phyloP scores from a whole-genome alignment of 495 filamentous ascomycete genomes.

The Aspergillus panamensis region DNA sequence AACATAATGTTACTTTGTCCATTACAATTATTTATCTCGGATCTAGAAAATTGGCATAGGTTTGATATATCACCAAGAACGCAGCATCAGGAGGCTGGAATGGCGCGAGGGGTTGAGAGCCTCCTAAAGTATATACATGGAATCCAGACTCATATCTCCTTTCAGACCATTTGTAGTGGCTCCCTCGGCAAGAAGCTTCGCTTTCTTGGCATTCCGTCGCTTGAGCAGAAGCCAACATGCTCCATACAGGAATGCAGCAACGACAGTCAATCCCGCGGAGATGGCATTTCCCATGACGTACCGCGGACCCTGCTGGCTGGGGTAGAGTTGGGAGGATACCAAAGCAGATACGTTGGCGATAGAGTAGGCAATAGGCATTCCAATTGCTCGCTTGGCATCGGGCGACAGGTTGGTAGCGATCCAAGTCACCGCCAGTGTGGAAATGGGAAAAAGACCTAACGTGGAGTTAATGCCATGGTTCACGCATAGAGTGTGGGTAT shows the following conservation, averaged over 20 bases:
- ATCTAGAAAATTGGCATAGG: too few relatives aligned
- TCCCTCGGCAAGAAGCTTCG: not conserved
- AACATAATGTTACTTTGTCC: too few relatives aligned
- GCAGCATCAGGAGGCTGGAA: too few relatives aligned
- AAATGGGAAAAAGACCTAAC: not conserved
- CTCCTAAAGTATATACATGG: not conserved
- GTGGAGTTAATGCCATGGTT: not conserved
- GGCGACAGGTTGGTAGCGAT: not conserved
- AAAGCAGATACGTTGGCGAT: not conserved
- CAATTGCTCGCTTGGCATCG: not conserved
- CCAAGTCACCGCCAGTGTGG: not conserved
- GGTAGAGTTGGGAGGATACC: not conserved
- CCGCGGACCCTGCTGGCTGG: not conserved
- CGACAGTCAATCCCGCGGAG: not conserved
- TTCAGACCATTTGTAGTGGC: not conserved
- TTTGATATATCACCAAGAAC: too few relatives aligned
- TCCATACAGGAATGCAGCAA: not conserved
- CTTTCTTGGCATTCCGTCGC: not conserved
- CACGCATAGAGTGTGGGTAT: too few relatives aligned
- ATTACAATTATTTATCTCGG: too few relatives aligned
- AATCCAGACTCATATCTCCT: not conserved
- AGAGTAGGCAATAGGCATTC: not conserved
- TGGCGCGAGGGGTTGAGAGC: too few relatives aligned
- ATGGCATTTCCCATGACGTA: not conserved
- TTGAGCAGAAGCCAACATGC: not conserved